phyloP scores from a whole-genome alignment of 495 filamentous ascomycete genomes.

The Opeltia flavorubescens region DNA sequence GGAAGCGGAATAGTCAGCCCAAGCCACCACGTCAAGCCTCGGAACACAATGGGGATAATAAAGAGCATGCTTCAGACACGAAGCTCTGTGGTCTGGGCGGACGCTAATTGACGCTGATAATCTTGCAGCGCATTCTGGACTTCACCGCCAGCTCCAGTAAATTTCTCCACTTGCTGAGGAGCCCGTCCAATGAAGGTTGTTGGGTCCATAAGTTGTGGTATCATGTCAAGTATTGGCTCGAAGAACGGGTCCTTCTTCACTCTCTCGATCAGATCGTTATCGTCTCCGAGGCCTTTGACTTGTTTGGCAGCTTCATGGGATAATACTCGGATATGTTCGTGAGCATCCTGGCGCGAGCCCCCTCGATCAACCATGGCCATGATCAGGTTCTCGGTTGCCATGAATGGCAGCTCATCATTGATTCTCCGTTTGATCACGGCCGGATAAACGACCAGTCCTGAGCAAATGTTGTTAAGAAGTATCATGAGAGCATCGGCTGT shows the following conservation, averaged over 20 bases:
- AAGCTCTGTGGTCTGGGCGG: neutral
- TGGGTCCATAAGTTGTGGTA: neutral
- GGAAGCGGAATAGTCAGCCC: too few species aligned
- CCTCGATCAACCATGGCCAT: constrained; percentile 71
- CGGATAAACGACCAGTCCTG: constrained; percentile 78
- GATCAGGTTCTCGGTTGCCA: constrained; percentile 74
- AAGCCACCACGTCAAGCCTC: too few species aligned
- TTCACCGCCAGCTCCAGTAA: constrained; percentile 3
- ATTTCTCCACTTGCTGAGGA: constrained; percentile 10
- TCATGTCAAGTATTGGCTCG: neutral
- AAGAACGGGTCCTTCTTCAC: constrained; percentile 69
- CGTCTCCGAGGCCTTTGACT: constrained; percentile 66
- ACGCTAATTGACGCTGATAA: neutral
- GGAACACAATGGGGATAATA: too few species aligned
- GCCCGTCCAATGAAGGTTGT: constrained; percentile 7
- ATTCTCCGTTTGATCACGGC: constrained; percentile 55
- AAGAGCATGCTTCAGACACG: neutral
- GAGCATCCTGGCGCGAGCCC: constrained; percentile 71
- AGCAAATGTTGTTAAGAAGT: constrained; percentile 68
- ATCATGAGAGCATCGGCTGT: constrained; percentile 67
- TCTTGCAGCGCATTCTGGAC: constrained; percentile 1
- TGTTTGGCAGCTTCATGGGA: constrained; percentile 69
- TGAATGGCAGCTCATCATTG: constrained; percentile 76
- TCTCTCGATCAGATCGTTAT: constrained; percentile 74
- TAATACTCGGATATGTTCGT: constrained; percentile 60